Base-by-base conservation (phyloP, 116 monocot species). In the Trichopus zeylanicus region DNA sequence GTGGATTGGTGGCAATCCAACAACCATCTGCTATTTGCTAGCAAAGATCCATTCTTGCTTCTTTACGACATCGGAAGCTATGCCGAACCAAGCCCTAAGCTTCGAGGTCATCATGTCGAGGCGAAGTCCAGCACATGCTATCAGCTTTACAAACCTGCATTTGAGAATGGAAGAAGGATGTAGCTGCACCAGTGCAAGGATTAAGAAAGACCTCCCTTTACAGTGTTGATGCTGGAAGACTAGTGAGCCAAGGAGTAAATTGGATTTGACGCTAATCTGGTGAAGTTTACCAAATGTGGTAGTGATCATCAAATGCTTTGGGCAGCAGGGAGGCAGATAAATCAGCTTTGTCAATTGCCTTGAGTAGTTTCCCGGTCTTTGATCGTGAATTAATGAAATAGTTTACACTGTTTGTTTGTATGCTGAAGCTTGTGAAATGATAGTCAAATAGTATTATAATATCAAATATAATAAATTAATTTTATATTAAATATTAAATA, bases 181-280 rank as follows among this genome's bases (percentile, higher is more conserved):
- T 81, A 7, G 80, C 75, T 39, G 75, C 80, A 49, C 60, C 75
- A 2, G 80, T 67, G 8, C 64, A 68, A 13, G 68, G 75, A 6
- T 67, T 67, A 18, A 53, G 51, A 26, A 81, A 75, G 64, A 68
- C 72, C 21, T 72, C 75, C 5, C 3, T 69, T 24, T 81, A 61
- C 27, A 64, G 68, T 48, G 71, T 68, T 2, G 67, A 60, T 12
- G 61, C 27, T 2, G 75, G 71, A 46, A 67, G 11, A 26, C 49
- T 81, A 30, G 8, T 72, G 20, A 75, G 75, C 68, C 71, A 75
- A 46, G 75, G 81, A 31, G 15, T 48, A n/a, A 34, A 38, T 75
- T 22, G 68, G 75, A 48, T 75, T 64, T 48, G 71, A 75, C 68
- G 75, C 64, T 23, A 81, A 81, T 81, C 31, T n/a, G n/a, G 67